Evolutionary conservation across 2,329 filamentous ascomycete genomes (phyloP), one percentile per base, ranked within the genome.

Genomic region (Monosporascus sp.): DNA sequence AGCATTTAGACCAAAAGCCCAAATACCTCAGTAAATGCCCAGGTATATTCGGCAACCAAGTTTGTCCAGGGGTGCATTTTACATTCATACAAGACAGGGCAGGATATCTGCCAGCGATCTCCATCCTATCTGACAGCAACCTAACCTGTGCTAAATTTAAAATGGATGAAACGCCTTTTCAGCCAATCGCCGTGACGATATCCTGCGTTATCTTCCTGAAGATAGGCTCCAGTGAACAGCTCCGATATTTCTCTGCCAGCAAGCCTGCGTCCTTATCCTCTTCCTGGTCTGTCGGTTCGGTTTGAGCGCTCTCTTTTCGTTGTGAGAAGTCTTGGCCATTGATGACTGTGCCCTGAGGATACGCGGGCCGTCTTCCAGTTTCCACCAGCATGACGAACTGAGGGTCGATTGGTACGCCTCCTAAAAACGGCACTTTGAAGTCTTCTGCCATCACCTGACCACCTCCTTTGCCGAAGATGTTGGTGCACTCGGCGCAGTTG

Each of bases 381-480:
- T 97, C 93, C 43, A 99, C 83, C 65, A 99, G 72, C 60, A 87
- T 81, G 47, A 94, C 88, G 68, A 97, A 97, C 64, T 92, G 89
- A 20, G 91, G 89, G 73, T 99, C 94, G 65, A 99, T 91, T 1
- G 94, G 94, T 38, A 97, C 85, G 27, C 84, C 85, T 2, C 92
- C 94, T 50, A 97, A 72, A 64, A 97, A 97, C 17, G 81, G 83
- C 37, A 97, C 89, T 1, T 77, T 77, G 67, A 96, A 94, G 62
- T 97, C 91, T 48, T 82, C 75, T 7, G 93, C 91, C 91, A 99
- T 96, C 24, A 88, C 81, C 69, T 89, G 78, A 7, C 94, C 94
- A 3, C 94, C 94, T 4, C 94, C 94, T 52, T 89, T 92, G 50
- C 87, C 90, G 69, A 99, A 99, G 50, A 97, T 82, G 71, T 97